Percentiles rank a stretch among this genome's conserved stretches.
Evolutionary conservation across 148 eudicot species (phyloP).

Genomic region (Vaccinium corymbosum): DNA sequence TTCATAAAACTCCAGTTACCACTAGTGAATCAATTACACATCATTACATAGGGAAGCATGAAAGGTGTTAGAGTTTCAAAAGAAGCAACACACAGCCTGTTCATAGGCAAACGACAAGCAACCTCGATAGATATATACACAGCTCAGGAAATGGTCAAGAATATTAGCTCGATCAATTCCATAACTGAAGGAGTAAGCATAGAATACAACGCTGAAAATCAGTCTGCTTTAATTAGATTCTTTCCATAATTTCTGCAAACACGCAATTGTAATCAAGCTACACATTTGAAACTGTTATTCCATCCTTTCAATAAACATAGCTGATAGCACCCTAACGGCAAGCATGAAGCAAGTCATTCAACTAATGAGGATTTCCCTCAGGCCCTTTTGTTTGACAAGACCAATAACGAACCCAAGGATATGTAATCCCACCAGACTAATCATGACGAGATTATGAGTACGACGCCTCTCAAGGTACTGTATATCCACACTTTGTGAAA

Average conservation of each 20-base stretch:
- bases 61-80: not conserved
- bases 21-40: not conserved
- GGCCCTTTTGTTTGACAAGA: not conserved
- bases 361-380: not conserved
- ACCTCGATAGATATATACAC: not conserved
- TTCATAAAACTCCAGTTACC: not conserved
- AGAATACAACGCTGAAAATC: not conserved
- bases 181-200: not conserved
- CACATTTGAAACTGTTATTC: not conserved
- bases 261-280: not conserved
- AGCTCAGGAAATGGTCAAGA: not conserved
- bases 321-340: not conserved
- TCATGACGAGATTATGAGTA: not conserved
- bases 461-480: not conserved
- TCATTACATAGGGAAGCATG: not conserved
- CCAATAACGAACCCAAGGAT: not conserved
- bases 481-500: not conserved
- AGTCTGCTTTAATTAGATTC: not conserved
- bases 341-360: slow-evolving; percentile 1
- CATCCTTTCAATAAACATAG: not conserved
- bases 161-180: not conserved
- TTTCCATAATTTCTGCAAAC: not conserved
- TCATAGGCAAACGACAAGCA: not conserved
- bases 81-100: not conserved
- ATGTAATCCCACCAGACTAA: not conserved